A percentile compares a stretch with the other conserved stretches of the same genome.
phyloP scores from a whole-genome alignment of 2,329 filamentous ascomycete species.

The Colletotrichum simmondsii region DNA sequence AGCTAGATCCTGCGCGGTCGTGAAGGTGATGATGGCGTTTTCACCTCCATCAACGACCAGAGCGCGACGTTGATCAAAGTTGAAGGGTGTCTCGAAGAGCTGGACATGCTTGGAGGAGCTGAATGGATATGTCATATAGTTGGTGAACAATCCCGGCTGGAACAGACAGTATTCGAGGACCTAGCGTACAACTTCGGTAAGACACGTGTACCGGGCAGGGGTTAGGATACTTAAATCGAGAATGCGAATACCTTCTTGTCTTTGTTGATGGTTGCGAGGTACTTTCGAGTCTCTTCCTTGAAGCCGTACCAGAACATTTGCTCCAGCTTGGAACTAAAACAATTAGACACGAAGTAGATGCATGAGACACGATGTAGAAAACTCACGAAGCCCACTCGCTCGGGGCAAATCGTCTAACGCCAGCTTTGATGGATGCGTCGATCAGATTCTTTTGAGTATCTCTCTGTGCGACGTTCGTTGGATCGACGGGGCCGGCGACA shows the following conservation, averaged over 20 bases:
- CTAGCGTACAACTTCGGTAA: constrained; percentile 40
- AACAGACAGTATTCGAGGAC: constrained; percentile 67
- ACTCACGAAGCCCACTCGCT: constrained; percentile 65
- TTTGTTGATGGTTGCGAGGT: constrained; percentile 62
- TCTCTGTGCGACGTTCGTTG: constrained; percentile 54
- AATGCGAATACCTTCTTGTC: constrained; percentile 47
- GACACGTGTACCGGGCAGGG: too few species aligned
- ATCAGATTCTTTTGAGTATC: constrained; percentile 65
- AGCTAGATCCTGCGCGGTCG: constrained; percentile 55
- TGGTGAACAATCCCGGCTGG: constrained; percentile 63
- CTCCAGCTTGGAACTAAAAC: constrained; percentile 36
- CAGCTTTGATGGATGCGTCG: constrained; percentile 67
- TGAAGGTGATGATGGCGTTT: constrained; percentile 54
- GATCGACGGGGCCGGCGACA: constrained; percentile 41
- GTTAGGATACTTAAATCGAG: background rate
- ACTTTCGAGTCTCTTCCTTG: constrained; percentile 61
- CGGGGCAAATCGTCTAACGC: constrained; percentile 70
- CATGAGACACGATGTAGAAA: background rate
- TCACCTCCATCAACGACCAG: constrained; percentile 55
- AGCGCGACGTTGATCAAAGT: constrained; percentile 53
- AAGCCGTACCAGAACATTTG: constrained; percentile 59
- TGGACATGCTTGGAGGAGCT: constrained; percentile 56
- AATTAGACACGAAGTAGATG: background rate
- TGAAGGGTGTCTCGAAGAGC: constrained; percentile 49
- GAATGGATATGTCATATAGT: constrained; percentile 65